A percentile compares a stretch with the other conserved stretches of the same genome.
These are phyloP conservation scores for Ophiostoma triangulosporum DNA, from an alignment of 2,329 filamentous ascomycete genomes.

Conservation along the genomic window DNA sequence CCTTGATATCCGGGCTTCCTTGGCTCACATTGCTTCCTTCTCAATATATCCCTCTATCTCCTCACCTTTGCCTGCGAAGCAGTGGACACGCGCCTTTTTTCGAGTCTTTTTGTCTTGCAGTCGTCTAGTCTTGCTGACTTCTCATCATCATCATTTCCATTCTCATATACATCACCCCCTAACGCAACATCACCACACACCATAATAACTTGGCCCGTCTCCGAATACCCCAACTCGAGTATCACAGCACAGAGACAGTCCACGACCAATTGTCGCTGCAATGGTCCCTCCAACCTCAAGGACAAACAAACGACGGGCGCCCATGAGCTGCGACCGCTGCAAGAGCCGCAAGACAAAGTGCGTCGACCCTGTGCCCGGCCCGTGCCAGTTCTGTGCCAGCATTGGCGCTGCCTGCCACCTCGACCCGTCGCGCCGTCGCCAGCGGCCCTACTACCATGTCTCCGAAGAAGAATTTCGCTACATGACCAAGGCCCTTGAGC, in stretches of 20 bases:
- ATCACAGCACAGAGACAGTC: neutral
- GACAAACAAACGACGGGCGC: constrained; percentile 16
- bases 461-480: constrained; percentile 20
- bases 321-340: constrained; percentile 20
- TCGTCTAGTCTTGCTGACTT: no score
- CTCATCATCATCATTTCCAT: neutral
- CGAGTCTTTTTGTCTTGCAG: no score
- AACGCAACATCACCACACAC: no score
- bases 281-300: neutral
- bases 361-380: constrained; percentile 17
- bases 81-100: no score
- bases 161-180: no score
- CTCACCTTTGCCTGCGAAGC: no score
- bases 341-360: constrained; percentile 19
- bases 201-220: neutral
- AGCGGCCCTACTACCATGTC: constrained; percentile 20
- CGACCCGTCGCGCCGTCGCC: constrained; percentile 18
- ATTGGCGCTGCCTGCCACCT: constrained; percentile 17
- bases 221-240: neutral
- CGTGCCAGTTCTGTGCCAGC: constrained; percentile 19
- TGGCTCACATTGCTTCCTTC: no score
- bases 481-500: constrained; percentile 18
- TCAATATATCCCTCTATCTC: no score
- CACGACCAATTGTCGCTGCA: neutral
- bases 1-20: no score